A percentile compares a stretch with the other conserved stretches of the same genome.
Conservation (phyloP, 306 rosid species). For the Cicer pinnatifidum region DNA sequence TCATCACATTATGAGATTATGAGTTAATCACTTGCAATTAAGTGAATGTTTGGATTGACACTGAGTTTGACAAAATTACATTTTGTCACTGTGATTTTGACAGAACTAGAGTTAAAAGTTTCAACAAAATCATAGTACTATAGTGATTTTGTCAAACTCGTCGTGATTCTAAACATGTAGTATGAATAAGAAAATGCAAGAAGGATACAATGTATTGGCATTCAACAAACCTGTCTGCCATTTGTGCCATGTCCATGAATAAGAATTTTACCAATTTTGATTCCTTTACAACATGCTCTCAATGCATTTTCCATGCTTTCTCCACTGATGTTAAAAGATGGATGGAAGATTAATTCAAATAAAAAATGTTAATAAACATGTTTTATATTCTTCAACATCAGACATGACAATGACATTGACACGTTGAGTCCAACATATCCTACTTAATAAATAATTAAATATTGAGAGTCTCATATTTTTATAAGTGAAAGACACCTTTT, state of each 20-base stretch:
- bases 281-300: slow-evolving; percentile 91
- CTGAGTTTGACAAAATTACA: too few relatives aligned
- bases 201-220: background rate
- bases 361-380: background rate
- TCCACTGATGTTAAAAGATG: slow-evolving; percentile 54
- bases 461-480: too few relatives aligned
- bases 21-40: background rate
- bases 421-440: too few relatives aligned
- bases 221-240: slow-evolving; percentile 73
- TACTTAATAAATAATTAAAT: too few relatives aligned
- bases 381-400: background rate
- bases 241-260: slow-evolving; percentile 85
- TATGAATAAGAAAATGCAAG: slow-evolving; percentile 21
- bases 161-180: background rate
- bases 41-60: background rate
- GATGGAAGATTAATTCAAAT: background rate
- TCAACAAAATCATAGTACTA: too few relatives aligned
- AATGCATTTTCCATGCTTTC: slow-evolving; percentile 98
- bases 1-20: slow-evolving; percentile 21
- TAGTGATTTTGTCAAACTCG: too few relatives aligned
- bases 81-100: too few relatives aligned
- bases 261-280: slow-evolving; percentile 91
- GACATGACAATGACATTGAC: too few relatives aligned
- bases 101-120: too few relatives aligned
- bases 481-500: too few relatives aligned